Conservation (phyloP, 2,329 filamentous ascomycete species). For the Phialocephala sp. region DNA sequence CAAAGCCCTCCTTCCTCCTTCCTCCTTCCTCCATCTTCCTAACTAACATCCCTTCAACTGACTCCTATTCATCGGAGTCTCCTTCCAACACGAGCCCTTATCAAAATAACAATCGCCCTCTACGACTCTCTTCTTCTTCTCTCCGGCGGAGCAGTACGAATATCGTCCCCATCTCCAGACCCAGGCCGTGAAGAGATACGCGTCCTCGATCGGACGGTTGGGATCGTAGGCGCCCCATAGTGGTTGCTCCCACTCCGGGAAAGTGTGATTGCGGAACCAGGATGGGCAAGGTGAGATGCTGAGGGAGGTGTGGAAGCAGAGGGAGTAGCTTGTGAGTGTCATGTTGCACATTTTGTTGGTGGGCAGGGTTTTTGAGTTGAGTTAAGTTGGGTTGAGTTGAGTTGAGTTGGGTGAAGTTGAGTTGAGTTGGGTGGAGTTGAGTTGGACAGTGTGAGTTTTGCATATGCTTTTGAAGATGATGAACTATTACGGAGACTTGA, state of each 20-base stretch:
- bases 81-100: background rate
- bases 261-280: background rate
- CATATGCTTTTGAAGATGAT: too few species aligned
- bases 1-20: too few species aligned
- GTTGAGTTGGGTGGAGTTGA: too few species aligned
- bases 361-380: too few species aligned
- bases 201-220: background rate
- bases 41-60: background rate
- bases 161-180: background rate
- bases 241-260: background rate
- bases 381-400: too few species aligned
- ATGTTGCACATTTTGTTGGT: background rate
- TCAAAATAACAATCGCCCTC: background rate
- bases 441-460: too few species aligned
- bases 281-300: background rate
- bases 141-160: background rate
- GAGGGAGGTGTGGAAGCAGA: background rate
- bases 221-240: background rate
- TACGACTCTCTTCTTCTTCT: background rate
- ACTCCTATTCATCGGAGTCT: background rate
- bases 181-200: background rate
- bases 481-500: too few species aligned
- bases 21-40: too few species aligned
- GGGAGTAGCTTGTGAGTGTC: background rate
- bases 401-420: too few species aligned